A percentile compares a stretch with the other conserved stretches of the same genome.
phyloP scores from a whole-genome alignment of 208 protist species.

The Strigomonas culicis region DNA sequence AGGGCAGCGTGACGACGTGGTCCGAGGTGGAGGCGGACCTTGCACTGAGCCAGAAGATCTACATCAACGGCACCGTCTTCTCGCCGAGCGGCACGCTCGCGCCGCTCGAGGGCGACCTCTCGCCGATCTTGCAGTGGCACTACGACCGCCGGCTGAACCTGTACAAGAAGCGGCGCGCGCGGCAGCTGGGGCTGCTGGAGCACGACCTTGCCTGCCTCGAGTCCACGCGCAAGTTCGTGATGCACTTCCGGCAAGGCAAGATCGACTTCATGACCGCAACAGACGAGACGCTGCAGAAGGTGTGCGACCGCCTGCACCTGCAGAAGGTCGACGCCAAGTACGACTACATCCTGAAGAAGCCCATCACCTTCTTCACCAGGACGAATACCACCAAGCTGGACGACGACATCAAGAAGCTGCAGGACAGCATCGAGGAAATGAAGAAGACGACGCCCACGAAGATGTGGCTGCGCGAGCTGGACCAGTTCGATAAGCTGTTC shows the following conservation, averaged over 20 bases:
- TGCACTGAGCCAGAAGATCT: conserved; percentile 61
- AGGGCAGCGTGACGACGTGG: conserved; percentile 49
- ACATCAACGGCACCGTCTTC: conserved; percentile 87
- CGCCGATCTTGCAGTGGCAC: conserved; percentile 86
- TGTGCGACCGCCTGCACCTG: conserved; percentile 64
- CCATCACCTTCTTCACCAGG: conserved; percentile 87
- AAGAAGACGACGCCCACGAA: conserved; percentile 78
- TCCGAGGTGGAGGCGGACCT: conserved; percentile 79
- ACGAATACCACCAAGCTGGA: conserved; percentile 81
- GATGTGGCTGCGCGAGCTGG: conserved; percentile 89
- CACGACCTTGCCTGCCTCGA: conserved; percentile 55
- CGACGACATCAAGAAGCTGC: conserved; percentile 46
- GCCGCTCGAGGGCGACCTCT: conserved; percentile 68
- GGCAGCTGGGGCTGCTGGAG: conserved; percentile 72
- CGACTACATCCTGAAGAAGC: conserved; percentile 86
- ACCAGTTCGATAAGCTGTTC: conserved; percentile 84
- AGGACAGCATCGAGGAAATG: conserved; percentile 67
- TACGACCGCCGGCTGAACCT: conserved; percentile 88
- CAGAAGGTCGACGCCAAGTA: conserved; percentile 71
- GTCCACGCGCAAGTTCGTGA: conserved; percentile 81
- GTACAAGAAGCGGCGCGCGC: conserved; percentile 80
- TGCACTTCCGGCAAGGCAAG: conserved; percentile 77
- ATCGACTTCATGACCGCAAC: conserved; percentile 84
- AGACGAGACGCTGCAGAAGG: conserved; percentile 65
- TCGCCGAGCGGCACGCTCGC: conserved; percentile 75